A percentile compares a stretch with the other conserved stretches of the same genome.
These are phyloP conservation scores for Cucurbita pepo DNA, from an alignment of 306 rosid genomes.

Conservation along the genomic window DNA sequence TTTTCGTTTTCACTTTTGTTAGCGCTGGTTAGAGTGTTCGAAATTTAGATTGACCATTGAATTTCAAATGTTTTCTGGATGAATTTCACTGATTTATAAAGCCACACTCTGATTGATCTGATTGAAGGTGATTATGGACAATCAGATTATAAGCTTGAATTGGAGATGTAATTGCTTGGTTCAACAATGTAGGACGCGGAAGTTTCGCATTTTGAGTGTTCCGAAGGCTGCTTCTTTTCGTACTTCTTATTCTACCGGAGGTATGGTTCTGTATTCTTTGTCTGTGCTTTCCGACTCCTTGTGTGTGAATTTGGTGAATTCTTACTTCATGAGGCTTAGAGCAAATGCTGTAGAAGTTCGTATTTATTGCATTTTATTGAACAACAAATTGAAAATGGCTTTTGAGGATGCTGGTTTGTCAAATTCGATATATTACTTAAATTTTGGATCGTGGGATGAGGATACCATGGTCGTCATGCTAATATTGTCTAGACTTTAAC, in stretches of 20 bases:
- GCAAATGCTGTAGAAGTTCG: not conserved
- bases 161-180: constrained; percentile 14
- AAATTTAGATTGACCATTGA: not conserved
- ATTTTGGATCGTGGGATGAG: not conserved
- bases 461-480: not conserved
- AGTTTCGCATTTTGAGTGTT: not conserved
- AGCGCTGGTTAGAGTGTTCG: not conserved
- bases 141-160: constrained; percentile 27
- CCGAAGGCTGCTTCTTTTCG: not conserved
- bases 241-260: constrained; percentile 8
- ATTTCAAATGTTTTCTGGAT: not conserved
- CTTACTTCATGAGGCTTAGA: not conserved
- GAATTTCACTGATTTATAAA: not conserved
- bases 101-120: constrained; percentile 5
- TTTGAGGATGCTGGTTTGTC: not conserved
- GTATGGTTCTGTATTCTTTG: constrained; percentile 6
- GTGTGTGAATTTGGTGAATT: not conserved
- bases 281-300: not conserved
- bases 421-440: not conserved
- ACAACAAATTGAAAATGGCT: not conserved
- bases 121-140: constrained; percentile 37
- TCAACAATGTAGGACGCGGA: constrained; percentile 1
- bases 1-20: not conserved
- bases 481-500: not conserved
- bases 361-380: not conserved